A percentile compares a stretch with the other conserved stretches of the same genome.
phyloP scores from a whole-genome alignment of 331 rosid species.

The Dryas integrifolia region DNA sequence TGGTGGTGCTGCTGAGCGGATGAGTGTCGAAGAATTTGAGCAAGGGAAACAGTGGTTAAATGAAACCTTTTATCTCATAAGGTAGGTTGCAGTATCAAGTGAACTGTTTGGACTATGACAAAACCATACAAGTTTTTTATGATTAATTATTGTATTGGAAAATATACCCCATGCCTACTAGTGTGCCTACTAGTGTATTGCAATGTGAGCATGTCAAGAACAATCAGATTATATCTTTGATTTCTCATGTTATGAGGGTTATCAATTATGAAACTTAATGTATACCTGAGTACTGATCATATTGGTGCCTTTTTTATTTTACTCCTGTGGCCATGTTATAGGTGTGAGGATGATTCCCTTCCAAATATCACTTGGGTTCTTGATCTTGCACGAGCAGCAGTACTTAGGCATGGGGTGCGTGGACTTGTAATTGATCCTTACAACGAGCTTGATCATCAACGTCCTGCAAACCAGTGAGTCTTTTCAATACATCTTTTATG shows the following conservation, averaged over 20 bases:
- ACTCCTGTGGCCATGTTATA: slow-evolving; percentile 24
- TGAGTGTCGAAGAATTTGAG: slow-evolving; percentile 70
- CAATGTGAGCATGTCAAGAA: not conserved
- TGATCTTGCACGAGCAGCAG: slow-evolving; percentile 87
- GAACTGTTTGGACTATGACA: not conserved
- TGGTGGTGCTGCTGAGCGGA: slow-evolving; percentile 57
- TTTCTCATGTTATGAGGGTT: not conserved
- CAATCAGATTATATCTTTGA: not conserved
- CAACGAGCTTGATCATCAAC: slow-evolving; percentile 97
- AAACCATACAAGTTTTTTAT: not conserved
- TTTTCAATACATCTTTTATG: slow-evolving; percentile 16
- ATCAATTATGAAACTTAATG: not conserved
- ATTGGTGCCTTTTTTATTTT: not conserved
- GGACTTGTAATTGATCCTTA: slow-evolving; percentile 99
- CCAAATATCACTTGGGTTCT: slow-evolving; percentile 88
- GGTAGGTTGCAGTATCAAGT: slow-evolving; percentile 45
- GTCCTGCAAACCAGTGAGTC: slow-evolving; percentile 75
- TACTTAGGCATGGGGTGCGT: slow-evolving; percentile 91
- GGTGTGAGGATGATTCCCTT: slow-evolving; percentile 94
- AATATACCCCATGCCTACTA: not conserved
- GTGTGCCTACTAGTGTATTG: not conserved
- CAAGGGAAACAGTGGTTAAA: slow-evolving; percentile 78
- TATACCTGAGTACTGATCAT: slow-evolving; percentile 10
- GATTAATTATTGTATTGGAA: not conserved
- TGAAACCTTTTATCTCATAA: slow-evolving; percentile 72